Evolutionary conservation across 108 stramenopile genomes (phyloP).

Genomic region (Nitzschia sp.): DNA sequence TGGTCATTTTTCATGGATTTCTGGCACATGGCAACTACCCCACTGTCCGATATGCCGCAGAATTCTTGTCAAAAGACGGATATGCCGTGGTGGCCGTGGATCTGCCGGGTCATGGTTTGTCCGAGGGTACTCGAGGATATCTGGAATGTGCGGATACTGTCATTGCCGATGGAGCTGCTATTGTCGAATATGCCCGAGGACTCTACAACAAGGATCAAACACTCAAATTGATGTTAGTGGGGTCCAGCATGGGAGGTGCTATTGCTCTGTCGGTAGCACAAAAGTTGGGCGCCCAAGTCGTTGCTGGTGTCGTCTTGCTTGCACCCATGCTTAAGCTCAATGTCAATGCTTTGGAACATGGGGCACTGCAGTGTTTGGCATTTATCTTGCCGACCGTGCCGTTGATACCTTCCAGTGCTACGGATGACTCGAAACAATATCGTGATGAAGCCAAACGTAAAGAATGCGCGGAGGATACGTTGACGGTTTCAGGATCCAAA

Average conservation of each 20-base stretch:
- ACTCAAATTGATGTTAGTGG: conserved; percentile 61
- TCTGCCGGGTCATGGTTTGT: conserved; percentile 78
- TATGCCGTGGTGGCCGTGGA: conserved; percentile 67
- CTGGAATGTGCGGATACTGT: conserved; percentile 57
- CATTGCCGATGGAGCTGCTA: conserved; percentile 53
- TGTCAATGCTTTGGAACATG: conserved; percentile 45
- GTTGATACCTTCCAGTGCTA: conserved; percentile 69
- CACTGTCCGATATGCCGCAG: conserved; percentile 77
- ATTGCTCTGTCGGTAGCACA: conserved; percentile 73
- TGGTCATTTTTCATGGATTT: conserved; percentile 81
- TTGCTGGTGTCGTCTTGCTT: conserved; percentile 67
- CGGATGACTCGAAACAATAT: conserved; percentile 67
- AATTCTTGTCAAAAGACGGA: conserved; percentile 56
- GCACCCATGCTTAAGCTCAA: conserved; percentile 81
- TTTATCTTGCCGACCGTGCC: conserved; percentile 46
- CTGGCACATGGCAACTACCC: conserved; percentile 77
- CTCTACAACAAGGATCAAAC: conserved; percentile 8
- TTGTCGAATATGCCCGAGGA: conserved; percentile 53
- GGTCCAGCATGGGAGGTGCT: conserved; percentile 84
- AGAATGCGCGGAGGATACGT: conserved; percentile 68
- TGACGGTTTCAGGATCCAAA: conserved; percentile 36
- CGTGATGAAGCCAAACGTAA: conserved; percentile 64
- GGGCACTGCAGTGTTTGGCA: conserved; percentile 43
- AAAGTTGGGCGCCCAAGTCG: conserved; percentile 13
- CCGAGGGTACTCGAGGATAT: conserved; percentile 63